phyloP scores from a whole-genome alignment of 139 green algal genomes.

The Axilococcus clingmanii region DNA sequence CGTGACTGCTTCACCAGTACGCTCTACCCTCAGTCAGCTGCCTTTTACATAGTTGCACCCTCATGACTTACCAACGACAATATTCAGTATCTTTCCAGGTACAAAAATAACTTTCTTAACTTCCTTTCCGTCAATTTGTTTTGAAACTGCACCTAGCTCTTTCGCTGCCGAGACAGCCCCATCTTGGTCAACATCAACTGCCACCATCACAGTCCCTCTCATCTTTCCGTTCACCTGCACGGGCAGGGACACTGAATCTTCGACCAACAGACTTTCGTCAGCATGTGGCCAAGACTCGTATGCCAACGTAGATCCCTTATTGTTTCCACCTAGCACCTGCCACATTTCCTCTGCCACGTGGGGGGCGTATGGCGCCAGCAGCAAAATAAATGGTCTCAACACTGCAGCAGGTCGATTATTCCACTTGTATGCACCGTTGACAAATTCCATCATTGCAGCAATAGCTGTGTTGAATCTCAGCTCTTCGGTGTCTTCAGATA shows the following conservation, averaged over 20 bases:
- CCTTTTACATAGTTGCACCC: too few relatives aligned
- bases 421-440: slow-evolving; percentile 89
- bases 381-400: slow-evolving; percentile 77
- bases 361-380: slow-evolving; percentile 90
- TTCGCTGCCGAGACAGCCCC: slow-evolving; percentile 58
- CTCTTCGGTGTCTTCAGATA: slow-evolving; percentile 89
- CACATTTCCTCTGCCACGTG: slow-evolving; percentile 92
- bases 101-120: slow-evolving; percentile 95
- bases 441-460: slow-evolving; percentile 98
- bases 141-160: slow-evolving; percentile 34
- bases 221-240: slow-evolving; percentile 94
- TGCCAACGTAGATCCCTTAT: slow-evolving; percentile 40
- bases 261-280: slow-evolving; percentile 69
- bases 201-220: slow-evolving; percentile 70
- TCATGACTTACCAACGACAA: too few relatives aligned
- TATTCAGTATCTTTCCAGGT: slow-evolving; percentile 87
- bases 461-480: slow-evolving; percentile 98
- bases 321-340: slow-evolving; percentile 45
- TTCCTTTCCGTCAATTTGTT: slow-evolving; percentile 61
- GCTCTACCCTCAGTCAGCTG: too few relatives aligned
- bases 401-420: slow-evolving; percentile 34
- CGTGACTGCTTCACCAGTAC: too few relatives aligned
- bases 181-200: slow-evolving; percentile 44
- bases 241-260: slow-evolving; percentile 68
- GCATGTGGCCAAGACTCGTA: slow-evolving; percentile 73